A percentile compares a stretch with the other conserved stretches of the same genome.
Conservation (phyloP, 176 grass and related monocot species). For the Oryza punctata region DNA sequence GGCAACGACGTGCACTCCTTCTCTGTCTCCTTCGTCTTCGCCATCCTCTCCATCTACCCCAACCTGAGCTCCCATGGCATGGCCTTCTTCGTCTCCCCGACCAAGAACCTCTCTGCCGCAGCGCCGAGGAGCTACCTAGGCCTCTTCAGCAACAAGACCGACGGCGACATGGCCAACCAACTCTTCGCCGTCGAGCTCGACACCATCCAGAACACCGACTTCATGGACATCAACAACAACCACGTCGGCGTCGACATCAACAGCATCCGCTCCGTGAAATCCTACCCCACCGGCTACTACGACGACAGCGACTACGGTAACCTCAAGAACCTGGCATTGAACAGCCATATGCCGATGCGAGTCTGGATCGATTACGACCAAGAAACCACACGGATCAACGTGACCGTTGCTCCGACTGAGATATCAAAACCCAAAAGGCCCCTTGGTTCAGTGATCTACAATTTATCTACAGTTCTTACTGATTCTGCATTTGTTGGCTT, state of each 20-base stretch:
- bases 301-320: neutral
- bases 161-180: neutral
- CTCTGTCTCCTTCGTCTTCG: slow-evolving; percentile 33
- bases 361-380: slow-evolving; percentile 31
- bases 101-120: slow-evolving; percentile 22
- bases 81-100: slow-evolving; percentile 32
- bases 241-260: neutral
- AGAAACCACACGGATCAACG: neutral
- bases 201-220: neutral
- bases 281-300: slow-evolving; percentile 11
- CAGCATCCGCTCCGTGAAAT: neutral
- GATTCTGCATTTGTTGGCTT: slow-evolving; percentile 11
- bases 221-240: neutral
- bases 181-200: neutral
- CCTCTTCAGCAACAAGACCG: neutral
- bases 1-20: slow-evolving; percentile 11
- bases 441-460: neutral
- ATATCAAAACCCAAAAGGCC: too few species aligned
- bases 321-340: neutral
- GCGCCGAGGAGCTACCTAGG: neutral
- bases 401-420: neutral
- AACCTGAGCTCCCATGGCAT: slow-evolving; percentile 44
- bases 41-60: neutral
- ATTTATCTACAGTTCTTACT: neutral
- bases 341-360: neutral